These are phyloP conservation scores for Colletotrichum tropicale DNA, from an alignment of 2,329 filamentous ascomycete species.

Conservation along the genomic window DNA sequence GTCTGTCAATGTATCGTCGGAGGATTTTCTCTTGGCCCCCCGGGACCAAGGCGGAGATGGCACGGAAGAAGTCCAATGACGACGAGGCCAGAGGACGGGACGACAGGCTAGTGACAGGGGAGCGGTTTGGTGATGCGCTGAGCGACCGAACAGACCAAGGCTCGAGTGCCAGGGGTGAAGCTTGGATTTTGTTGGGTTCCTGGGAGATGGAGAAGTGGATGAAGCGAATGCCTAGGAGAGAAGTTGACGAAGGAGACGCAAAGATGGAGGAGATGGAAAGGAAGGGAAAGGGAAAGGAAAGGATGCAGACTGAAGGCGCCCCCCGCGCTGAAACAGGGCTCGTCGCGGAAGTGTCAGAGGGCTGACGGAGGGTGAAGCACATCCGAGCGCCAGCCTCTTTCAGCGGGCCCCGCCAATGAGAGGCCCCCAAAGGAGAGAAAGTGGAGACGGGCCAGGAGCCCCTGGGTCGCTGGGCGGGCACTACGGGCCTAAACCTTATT, in stretches of 20 bases:
- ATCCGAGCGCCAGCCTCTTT: conserved; percentile 19
- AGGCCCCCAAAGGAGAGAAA: background rate
- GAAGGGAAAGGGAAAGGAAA: background rate
- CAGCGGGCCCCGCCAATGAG: background rate
- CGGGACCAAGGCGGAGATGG: background rate
- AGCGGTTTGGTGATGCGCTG: background rate
- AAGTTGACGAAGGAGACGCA: background rate
- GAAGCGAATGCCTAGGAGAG: background rate
- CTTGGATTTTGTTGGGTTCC: background rate
- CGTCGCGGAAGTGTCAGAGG: conserved; percentile 37
- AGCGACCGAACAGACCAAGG: background rate
- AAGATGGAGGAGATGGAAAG: background rate
- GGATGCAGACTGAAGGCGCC: background rate
- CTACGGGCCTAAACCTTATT: conserved; percentile 34
- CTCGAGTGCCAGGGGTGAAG: background rate
- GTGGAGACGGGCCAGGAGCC: conserved; percentile 25
- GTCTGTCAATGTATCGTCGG: background rate
- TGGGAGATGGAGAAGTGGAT: background rate
- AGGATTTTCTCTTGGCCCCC: background rate
- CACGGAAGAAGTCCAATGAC: background rate
- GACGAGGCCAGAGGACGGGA: background rate
- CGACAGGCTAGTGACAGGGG: background rate
- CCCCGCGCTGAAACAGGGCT: conserved; percentile 31
- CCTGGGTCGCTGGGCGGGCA: background rate
- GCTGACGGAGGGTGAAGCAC: conserved; percentile 30